Evolutionary conservation across 352 stramenopile genomes (phyloP), one percentile per base, ranked within the genome.

Genomic region (Globisporangium nunn): DNA sequence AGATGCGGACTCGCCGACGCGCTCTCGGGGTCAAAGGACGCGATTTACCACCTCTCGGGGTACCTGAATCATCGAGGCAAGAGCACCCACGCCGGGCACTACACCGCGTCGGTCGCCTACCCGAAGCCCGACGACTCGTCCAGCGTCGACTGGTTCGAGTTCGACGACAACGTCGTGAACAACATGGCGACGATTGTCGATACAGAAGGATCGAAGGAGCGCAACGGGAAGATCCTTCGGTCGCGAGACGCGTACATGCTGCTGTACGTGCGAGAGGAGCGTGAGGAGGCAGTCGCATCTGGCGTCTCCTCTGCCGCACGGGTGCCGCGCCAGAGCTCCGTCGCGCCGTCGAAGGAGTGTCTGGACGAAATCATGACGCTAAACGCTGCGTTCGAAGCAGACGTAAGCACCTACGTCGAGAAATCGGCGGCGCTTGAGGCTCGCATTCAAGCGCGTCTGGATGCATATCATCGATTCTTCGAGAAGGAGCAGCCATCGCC

Each of bases 241-340:
- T 93, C 82, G 1, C 75, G 82, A 18, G 85, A 95, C 50, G 84
- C 85, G 14, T 95, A 95, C 61, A 95, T 95, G 85, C 63, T 95
- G 23, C 63, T 94, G 33, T 95, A 94, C 56, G 70, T 78, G 52
- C 73, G 75, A 33, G 75, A 81, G 2, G 68, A 81, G 17, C 30
- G 23, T 1, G 23, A 50, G 18, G 43, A 14, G 15, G 10, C n/a
- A 17, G n/a, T 28, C 31, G 23, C 33, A 23, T 33, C 37, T 48
- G n/a, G 6, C 41, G 41, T 23, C 2, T 14, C 28, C 17, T 28
- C 50, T 6, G 5, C 35, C 40, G 33, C 0, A 6, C 37, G 10
- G 11, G 37, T 43, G 17, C 37, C 37, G 37, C 11, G 37, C 11
- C 10, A 43, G 37, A 17, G 37, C 2, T 4, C 29, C 35, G n/a